These are phyloP conservation scores for Micromonas commoda DNA, from an alignment of 139 green algal genomes.

Conservation along the genomic window DNA sequence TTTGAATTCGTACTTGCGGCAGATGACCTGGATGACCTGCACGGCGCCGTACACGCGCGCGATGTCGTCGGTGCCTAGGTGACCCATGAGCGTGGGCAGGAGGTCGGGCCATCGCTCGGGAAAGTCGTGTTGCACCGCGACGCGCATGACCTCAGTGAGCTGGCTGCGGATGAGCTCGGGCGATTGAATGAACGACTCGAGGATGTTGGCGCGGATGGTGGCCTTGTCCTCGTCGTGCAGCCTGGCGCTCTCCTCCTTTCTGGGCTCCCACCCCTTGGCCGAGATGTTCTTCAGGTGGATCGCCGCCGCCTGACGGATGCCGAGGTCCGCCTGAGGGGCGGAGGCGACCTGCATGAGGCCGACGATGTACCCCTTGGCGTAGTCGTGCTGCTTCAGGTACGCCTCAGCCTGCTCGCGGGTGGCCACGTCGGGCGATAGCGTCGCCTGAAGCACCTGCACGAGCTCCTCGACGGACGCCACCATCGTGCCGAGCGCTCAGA, in stretches of 20 bases:
- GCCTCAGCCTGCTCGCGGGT: slow-evolving; percentile 59
- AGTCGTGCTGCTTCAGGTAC: slow-evolving; percentile 54
- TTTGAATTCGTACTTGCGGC: slow-evolving; percentile 95
- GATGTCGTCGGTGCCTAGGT: slow-evolving; percentile 60
- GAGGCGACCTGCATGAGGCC: slow-evolving; percentile 74
- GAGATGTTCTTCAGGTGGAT: slow-evolving; percentile 94
- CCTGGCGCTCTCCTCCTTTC: not conserved
- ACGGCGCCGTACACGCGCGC: slow-evolving; percentile 66
- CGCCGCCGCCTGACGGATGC: slow-evolving; percentile 74
- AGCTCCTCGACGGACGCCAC: slow-evolving; percentile 41
- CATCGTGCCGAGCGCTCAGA: not conserved
- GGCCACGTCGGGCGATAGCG: slow-evolving; percentile 48
- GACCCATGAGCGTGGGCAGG: slow-evolving; percentile 47
- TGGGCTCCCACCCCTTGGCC: slow-evolving; percentile 65
- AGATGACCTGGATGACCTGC: slow-evolving; percentile 69
- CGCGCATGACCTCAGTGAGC: slow-evolving; percentile 76
- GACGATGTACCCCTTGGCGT: slow-evolving; percentile 52
- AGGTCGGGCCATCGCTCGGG: slow-evolving; percentile 77
- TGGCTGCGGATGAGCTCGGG: slow-evolving; percentile 52
- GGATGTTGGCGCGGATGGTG: slow-evolving; percentile 61
- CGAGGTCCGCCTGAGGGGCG: slow-evolving; percentile 56
- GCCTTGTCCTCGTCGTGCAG: slow-evolving; percentile 59
- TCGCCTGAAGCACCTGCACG: slow-evolving; percentile 51
- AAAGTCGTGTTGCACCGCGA: slow-evolving; percentile 75
- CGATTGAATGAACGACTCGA: slow-evolving; percentile 61